Conservation (phyloP, 306 rosid genomes). For the Herpetospermum pedunculosum region DNA sequence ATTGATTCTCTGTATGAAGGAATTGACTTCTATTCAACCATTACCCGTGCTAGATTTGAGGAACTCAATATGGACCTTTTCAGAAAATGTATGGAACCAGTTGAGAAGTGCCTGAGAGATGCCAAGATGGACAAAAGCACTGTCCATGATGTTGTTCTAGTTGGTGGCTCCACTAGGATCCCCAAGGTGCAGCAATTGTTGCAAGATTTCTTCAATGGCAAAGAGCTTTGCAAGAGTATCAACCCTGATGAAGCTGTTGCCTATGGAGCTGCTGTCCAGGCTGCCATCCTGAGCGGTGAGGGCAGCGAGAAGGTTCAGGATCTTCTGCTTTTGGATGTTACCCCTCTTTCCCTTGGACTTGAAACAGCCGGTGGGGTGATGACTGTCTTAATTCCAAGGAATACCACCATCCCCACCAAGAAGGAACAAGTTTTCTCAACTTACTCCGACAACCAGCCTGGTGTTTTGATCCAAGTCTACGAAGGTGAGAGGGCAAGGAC, state of each 20-base stretch:
- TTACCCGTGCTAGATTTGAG: constrained; percentile 59
- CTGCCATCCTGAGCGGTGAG: constrained; percentile 56
- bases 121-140: constrained; percentile 61
- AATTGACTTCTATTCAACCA: constrained; percentile 46
- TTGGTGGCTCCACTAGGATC: constrained; percentile 65
- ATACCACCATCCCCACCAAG: constrained; percentile 59
- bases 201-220: constrained; percentile 60
- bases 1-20: constrained; percentile 52
- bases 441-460: constrained; percentile 51
- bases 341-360: constrained; percentile 48
- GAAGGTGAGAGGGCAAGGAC: constrained; percentile 56
- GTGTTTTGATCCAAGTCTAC: constrained; percentile 40
- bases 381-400: constrained; percentile 56
- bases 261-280: constrained; percentile 66
- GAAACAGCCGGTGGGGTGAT: constrained; percentile 49
- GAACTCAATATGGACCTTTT: constrained; percentile 67
- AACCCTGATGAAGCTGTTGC: constrained; percentile 76
- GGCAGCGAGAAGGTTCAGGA: constrained; percentile 60
- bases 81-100: constrained; percentile 65
- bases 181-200: constrained; percentile 58
- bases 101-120: constrained; percentile 57
- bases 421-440: constrained; percentile 61
- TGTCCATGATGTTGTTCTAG: constrained; percentile 51
- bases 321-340: constrained; percentile 46
- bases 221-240: constrained; percentile 64